A percentile compares a stretch with the other conserved stretches of the same genome.
These are phyloP conservation scores for Floccularia luteovirens DNA, from an alignment of 768 basidiomycete genomes.

Conservation along the genomic window DNA sequence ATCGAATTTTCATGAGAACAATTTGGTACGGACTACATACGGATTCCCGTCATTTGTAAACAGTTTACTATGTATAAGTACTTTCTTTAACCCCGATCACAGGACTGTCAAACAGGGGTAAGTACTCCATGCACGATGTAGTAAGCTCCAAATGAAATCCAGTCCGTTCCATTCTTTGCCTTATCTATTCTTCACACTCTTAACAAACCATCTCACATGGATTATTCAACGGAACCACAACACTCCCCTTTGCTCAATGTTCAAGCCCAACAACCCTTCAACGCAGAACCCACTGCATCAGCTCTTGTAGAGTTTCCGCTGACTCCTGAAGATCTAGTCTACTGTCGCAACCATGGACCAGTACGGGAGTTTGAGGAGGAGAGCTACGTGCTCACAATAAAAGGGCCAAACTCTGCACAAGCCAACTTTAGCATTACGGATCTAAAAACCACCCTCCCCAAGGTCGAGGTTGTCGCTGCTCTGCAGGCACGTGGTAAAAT, in stretches of 20 bases:
- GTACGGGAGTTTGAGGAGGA: constrained; percentile 42
- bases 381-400: constrained; percentile 32
- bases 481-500: constrained; percentile 37
- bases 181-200: background rate
- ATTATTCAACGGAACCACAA: constrained; percentile 37
- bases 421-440: constrained; percentile 26
- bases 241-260: constrained; percentile 41
- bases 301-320: constrained; percentile 49
- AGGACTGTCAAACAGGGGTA: too few species aligned
- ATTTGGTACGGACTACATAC: too few species aligned
- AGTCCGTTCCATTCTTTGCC: too few species aligned
- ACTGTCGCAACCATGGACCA: constrained; percentile 66
- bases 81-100: too few species aligned
- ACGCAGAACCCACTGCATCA: constrained; percentile 56
- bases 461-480: constrained; percentile 38
- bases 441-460: constrained; percentile 31
- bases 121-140: too few species aligned
- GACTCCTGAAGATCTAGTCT: constrained; percentile 60
- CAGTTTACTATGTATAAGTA: too few species aligned
- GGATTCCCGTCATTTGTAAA: too few species aligned
- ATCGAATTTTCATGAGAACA: too few species aligned
- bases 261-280: constrained; percentile 47
- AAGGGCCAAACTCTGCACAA: constrained; percentile 21
- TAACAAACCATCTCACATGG: constrained; percentile 20
- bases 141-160: too few species aligned